Evolutionary conservation across 73 alveolate species (phyloP).

Genomic region (Stentor coeruleus): DNA sequence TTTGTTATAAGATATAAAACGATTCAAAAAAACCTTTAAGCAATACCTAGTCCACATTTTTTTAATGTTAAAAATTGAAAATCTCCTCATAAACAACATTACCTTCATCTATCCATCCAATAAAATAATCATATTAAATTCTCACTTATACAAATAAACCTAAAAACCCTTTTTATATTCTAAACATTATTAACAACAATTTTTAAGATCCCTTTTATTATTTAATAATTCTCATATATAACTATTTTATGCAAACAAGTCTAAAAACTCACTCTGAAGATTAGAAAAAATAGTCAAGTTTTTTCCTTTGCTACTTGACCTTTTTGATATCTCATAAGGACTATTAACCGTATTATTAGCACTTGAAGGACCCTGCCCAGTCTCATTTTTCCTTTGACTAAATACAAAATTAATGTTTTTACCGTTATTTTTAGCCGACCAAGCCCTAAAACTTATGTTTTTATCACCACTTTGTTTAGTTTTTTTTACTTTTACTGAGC

Average conservation of each 20-base stretch:
- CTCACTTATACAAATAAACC: too few relatives aligned
- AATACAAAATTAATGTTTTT: background rate
- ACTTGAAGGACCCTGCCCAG: background rate
- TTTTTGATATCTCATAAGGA: background rate
- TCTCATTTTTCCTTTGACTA: background rate
- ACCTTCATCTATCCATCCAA: too few relatives aligned
- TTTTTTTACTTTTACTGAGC: background rate
- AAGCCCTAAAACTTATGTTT: background rate
- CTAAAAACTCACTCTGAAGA: slow-evolving; percentile 5
- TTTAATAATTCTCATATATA: background rate
- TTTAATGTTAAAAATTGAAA: too few relatives aligned
- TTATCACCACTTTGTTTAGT: background rate
- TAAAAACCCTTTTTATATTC: too few relatives aligned
- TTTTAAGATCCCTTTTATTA: too few relatives aligned
- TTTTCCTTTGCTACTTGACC: background rate
- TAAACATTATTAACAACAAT: too few relatives aligned
- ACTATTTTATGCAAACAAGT: background rate
- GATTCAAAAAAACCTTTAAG: too few relatives aligned
- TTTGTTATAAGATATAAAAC: too few relatives aligned
- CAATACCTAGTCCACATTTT: too few relatives aligned
- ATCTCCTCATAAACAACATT: too few relatives aligned
- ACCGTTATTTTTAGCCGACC: background rate
- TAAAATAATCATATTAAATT: too few relatives aligned
- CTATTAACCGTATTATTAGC: background rate
- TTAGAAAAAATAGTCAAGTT: background rate